Conservation (phyloP, 2,329 filamentous ascomycete species). For the Dactylellina parvicollis region DNA sequence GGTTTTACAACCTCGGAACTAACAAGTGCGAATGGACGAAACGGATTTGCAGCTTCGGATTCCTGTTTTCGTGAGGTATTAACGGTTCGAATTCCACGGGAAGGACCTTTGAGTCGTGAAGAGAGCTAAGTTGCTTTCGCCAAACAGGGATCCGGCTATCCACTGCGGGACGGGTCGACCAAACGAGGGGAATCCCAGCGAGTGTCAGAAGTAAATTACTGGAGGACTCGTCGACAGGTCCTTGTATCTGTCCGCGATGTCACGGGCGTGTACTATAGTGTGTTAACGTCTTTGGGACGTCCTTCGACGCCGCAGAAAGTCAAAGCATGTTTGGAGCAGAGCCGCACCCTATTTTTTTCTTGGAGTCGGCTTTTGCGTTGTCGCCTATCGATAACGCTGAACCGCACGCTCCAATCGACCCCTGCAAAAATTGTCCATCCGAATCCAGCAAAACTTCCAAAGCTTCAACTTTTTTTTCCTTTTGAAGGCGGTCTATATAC, state of each 20-base stretch:
- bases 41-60: constrained; percentile 9
- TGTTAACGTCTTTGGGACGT: neutral
- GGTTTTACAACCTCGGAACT: constrained; percentile 33
- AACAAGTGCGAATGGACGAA: neutral
- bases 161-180: constrained; percentile 54
- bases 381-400: constrained; percentile 32
- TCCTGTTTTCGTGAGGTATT: constrained; percentile 50
- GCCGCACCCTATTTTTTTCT: constrained; percentile 24
- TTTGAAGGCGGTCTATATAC: neutral
- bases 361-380: constrained; percentile 26
- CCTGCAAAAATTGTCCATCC: constrained; percentile 49
- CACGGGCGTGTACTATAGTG: neutral
- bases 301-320: neutral
- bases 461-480: neutral
- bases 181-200: constrained; percentile 49
- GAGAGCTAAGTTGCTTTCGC: constrained; percentile 6
- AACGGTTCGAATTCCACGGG: no score
- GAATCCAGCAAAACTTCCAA: constrained; percentile 12
- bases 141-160: constrained; percentile 48
- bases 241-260: neutral
- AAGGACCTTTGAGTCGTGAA: no score
- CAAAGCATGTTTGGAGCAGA: constrained; percentile 17
- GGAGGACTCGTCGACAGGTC: constrained; percentile 19
- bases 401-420: constrained; percentile 36
- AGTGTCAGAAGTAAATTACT: constrained; percentile 38